These are phyloP conservation scores for Areca catechu DNA, from an alignment of 176 grass and related monocot genomes.

Conservation along the genomic window DNA sequence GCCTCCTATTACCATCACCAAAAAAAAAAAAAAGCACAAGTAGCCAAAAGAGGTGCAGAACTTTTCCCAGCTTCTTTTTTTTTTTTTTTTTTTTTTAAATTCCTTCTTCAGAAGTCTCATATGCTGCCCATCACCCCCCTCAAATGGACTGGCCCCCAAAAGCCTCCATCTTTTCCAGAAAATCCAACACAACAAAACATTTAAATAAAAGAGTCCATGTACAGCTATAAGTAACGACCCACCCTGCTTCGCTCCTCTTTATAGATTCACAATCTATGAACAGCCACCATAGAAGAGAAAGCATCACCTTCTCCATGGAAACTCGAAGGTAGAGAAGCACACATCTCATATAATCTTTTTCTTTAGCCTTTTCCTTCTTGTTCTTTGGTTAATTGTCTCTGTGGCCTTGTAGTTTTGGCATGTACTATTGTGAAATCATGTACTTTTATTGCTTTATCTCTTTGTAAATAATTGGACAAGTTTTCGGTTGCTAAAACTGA, in stretches of 20 bases:
- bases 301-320: neutral
- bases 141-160: neutral
- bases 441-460: slow-evolving; percentile 15
- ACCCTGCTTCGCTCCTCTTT: neutral
- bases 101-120: neutral
- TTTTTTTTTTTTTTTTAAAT: neutral
- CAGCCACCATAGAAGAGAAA: neutral
- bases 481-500: slow-evolving; percentile 11
- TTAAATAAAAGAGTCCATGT: neutral
- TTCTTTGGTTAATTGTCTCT: neutral
- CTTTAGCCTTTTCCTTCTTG: slow-evolving; percentile 1
- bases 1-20: no score
- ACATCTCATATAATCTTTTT: neutral
- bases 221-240: neutral
- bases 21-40: no score
- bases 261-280: neutral
- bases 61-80: slow-evolving; percentile 1
- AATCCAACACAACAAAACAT: neutral
- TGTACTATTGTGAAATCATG: neutral
- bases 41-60: neutral
- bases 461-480: slow-evolving; percentile 5
- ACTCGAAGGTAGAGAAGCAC: neutral
- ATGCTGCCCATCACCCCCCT: slow-evolving; percentile 1
- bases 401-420: neutral
- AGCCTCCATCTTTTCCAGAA: no score